A percentile compares a stretch with the other conserved stretches of the same genome.
Evolutionary conservation across 2,329 filamentous ascomycete genomes (phyloP).

Genomic region (Alternaria infectoria): DNA sequence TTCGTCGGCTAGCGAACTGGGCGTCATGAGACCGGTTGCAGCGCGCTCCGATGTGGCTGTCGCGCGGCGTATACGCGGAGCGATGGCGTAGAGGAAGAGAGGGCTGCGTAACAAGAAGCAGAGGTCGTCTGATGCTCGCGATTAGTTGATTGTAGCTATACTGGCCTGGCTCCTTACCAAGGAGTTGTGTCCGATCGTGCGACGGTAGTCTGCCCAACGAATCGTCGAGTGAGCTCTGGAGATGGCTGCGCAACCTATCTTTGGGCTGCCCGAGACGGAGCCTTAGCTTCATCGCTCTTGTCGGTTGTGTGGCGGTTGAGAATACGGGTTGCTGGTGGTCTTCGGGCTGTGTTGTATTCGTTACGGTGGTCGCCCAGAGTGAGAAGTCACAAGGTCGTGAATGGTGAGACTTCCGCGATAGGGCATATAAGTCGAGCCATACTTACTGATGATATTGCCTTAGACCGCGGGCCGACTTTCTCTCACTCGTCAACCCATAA

Average conservation of each 20-base stretch:
- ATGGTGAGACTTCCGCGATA: neutral
- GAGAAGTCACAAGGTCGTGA: neutral
- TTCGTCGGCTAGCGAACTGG: neutral
- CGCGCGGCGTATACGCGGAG: neutral
- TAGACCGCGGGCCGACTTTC: neutral
- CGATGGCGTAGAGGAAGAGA: conserved; percentile 13
- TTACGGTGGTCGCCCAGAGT: neutral
- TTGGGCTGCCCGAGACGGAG: neutral
- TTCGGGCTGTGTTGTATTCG: neutral
- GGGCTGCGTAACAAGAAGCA: conserved; percentile 13
- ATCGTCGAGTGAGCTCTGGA: conserved; percentile 6
- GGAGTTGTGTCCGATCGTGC: conserved; percentile 7
- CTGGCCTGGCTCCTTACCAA: neutral
- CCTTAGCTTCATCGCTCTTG: neutral
- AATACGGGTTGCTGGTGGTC: neutral
- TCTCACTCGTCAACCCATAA: neutral
- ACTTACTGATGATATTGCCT: neutral
- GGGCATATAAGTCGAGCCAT: neutral
- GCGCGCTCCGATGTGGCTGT: neutral
- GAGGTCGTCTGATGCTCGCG: conserved; percentile 3
- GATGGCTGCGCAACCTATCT: neutral
- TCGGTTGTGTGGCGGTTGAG: neutral
- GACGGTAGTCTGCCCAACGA: conserved; percentile 5
- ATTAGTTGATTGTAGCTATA: neutral
- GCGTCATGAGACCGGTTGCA: neutral